phyloP scores from a whole-genome alignment of 169 alveolate species.

The Cyclospora cayetanensis region DNA sequence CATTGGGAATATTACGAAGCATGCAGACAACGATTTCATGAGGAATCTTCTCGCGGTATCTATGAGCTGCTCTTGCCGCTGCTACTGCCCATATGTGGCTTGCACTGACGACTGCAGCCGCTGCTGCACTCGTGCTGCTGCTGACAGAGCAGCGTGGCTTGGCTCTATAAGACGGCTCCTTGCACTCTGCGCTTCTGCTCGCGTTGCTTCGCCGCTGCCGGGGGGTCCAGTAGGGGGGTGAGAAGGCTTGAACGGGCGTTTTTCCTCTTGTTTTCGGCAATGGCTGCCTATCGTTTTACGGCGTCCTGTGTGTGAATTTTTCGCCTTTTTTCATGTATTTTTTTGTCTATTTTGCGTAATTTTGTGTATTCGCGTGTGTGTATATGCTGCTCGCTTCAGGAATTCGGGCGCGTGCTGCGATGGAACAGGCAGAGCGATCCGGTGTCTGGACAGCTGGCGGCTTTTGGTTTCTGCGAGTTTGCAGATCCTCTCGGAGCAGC shows the following conservation, averaged over 20 bases:
- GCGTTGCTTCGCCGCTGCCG: too few relatives aligned
- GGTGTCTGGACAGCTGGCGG: constrained; percentile 76
- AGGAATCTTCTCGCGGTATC: not conserved
- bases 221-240: too few relatives aligned
- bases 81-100: too few relatives aligned
- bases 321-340: not conserved
- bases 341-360: not conserved
- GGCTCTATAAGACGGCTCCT: too few relatives aligned
- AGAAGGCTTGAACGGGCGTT: not conserved
- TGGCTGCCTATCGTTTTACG: not conserved
- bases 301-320: not conserved
- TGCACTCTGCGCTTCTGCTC: too few relatives aligned
- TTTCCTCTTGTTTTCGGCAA: not conserved
- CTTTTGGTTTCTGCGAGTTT: constrained; percentile 82
- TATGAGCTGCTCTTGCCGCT: too few relatives aligned
- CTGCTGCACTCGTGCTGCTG: too few relatives aligned
- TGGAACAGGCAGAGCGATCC: constrained; percentile 82
- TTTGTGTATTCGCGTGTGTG: not conserved
- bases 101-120: not conserved
- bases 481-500: constrained; percentile 77
- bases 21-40: constrained; percentile 35
- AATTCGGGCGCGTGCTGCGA: constrained; percentile 75
- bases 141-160: too few relatives aligned
- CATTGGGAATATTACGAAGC: constrained; percentile 4
- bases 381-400: constrained; percentile 50